Evolutionary conservation across 495 filamentous ascomycete genomes (phyloP).

Genomic region (Hyaloscypha finlandica): DNA sequence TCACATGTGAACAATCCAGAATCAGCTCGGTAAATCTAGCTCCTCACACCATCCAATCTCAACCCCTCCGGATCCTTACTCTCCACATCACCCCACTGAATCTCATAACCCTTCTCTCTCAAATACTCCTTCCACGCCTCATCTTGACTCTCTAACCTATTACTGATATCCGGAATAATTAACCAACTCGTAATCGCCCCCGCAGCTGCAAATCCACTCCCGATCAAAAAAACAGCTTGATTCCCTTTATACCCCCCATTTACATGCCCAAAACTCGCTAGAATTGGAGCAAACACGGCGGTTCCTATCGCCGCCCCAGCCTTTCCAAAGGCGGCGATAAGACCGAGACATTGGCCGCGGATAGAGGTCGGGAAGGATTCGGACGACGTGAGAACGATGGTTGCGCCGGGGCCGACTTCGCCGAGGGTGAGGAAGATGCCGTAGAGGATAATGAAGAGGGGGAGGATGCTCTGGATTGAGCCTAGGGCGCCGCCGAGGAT

Average conservation of each 20-base stretch:
- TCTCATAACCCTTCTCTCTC: conserved; percentile 43
- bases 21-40: background rate
- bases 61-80: conserved; percentile 8
- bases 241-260: conserved; percentile 41
- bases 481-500: conserved; percentile 47
- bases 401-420: conserved; percentile 48
- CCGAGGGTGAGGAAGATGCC: conserved; percentile 50
- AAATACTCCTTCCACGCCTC: conserved; percentile 45
- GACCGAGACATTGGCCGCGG: conserved; percentile 50
- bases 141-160: conserved; percentile 49
- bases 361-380: conserved; percentile 52
- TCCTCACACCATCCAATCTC: conserved; percentile 7
- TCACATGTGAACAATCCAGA: no score
- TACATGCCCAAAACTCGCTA: conserved; percentile 36
- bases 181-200: conserved; percentile 47
- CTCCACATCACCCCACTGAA: conserved; percentile 14
- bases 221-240: conserved; percentile 50
- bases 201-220: conserved; percentile 42
- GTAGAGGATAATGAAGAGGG: conserved; percentile 52
- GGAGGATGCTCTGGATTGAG: conserved; percentile 45
- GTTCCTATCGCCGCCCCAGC: conserved; percentile 51
- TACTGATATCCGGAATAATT: conserved; percentile 47
- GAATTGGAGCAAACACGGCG: conserved; percentile 46
- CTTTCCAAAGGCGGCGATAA: conserved; percentile 49
- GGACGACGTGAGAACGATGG: conserved; percentile 19